phyloP scores from a whole-genome alignment of 1,284 basidiomycete genomes.

The Marasmius tenuissimus region DNA sequence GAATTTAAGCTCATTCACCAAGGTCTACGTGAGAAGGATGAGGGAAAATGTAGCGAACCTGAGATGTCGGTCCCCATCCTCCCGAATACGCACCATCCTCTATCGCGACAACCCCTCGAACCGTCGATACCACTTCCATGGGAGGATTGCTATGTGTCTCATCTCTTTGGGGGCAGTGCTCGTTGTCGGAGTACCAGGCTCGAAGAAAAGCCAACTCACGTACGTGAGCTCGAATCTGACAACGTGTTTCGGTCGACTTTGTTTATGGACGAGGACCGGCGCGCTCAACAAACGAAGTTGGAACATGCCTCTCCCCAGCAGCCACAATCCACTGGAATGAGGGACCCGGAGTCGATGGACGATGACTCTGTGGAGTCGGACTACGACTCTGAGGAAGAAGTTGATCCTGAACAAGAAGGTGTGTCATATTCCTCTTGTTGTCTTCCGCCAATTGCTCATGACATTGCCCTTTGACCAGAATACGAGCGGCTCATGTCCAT shows the following conservation, averaged over 20 bases:
- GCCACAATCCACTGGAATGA: too few species aligned
- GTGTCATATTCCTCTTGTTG: too few species aligned
- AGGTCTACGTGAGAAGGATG: neutral
- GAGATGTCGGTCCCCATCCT: constrained; percentile 12
- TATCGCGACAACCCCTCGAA: constrained; percentile 3
- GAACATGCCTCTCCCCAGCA: too few species aligned
- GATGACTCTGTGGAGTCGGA: too few species aligned
- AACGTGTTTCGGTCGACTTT: neutral
- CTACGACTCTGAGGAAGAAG: too few species aligned
- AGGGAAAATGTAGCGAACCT: neutral
- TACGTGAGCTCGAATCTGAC: neutral
- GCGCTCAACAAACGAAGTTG: too few species aligned
- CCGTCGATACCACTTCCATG: constrained; percentile 10
- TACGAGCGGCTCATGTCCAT: too few species aligned
- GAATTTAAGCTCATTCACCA: constrained; percentile 5
- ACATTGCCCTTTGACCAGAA: too few species aligned
- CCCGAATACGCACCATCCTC: constrained; percentile 9
- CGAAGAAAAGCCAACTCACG: neutral
- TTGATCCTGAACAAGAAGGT: too few species aligned
- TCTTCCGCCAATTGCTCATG: too few species aligned
- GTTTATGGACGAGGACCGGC: neutral
- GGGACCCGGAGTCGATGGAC: too few species aligned
- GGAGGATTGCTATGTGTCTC: constrained; percentile 11
- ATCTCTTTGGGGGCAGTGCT: neutral
- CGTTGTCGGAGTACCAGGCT: neutral